These are phyloP conservation scores for Rhizodiscina lignyota DNA, from an alignment of 495 filamentous ascomycete species.

Conservation along the genomic window DNA sequence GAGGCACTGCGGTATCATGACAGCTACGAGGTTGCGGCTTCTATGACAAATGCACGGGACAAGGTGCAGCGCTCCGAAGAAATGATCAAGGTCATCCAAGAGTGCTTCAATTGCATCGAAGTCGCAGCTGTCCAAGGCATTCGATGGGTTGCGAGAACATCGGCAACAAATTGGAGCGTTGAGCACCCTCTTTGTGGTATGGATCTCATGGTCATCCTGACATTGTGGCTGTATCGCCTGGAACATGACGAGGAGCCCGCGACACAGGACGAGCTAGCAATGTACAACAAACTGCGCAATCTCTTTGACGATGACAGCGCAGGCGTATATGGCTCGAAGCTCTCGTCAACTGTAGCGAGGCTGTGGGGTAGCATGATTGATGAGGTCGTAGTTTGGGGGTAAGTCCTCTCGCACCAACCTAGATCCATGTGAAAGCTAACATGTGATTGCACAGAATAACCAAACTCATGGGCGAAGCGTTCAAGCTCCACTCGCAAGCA, in stretches of 20 bases:
- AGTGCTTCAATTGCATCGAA: constrained; percentile 96
- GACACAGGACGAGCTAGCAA: constrained; percentile 74
- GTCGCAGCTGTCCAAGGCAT: constrained; percentile 88
- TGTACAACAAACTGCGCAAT: constrained; percentile 90
- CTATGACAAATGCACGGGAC: constrained; percentile 86
- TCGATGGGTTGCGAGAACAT: constrained; percentile 93
- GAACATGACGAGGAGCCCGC: constrained; percentile 97
- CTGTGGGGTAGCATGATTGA: constrained; percentile 98
- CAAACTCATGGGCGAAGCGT: constrained; percentile 93
- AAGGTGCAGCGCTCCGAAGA: constrained; percentile 86
- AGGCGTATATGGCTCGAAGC: constrained; percentile 57
- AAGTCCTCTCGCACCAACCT: constrained; percentile 22
- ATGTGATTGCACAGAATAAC: constrained; percentile 56
- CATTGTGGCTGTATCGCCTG: constrained; percentile 93
- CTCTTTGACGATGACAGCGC: constrained; percentile 83
- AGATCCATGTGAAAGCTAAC: constrained; percentile 4
- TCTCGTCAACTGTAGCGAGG: constrained; percentile 84
- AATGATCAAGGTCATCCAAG: constrained; percentile 96
- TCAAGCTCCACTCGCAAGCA: constrained; percentile 91
- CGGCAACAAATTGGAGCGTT: constrained; percentile 96
- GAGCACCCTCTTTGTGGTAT: constrained; percentile 94
- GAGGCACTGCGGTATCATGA: constrained; percentile 95
- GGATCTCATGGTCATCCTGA: constrained; percentile 97
- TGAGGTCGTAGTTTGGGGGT: constrained; percentile 98
- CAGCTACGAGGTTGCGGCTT: constrained; percentile 86